Evolutionary conservation across 2,329 filamentous ascomycete species (phyloP).

Genomic region (Diaporthe sp.): DNA sequence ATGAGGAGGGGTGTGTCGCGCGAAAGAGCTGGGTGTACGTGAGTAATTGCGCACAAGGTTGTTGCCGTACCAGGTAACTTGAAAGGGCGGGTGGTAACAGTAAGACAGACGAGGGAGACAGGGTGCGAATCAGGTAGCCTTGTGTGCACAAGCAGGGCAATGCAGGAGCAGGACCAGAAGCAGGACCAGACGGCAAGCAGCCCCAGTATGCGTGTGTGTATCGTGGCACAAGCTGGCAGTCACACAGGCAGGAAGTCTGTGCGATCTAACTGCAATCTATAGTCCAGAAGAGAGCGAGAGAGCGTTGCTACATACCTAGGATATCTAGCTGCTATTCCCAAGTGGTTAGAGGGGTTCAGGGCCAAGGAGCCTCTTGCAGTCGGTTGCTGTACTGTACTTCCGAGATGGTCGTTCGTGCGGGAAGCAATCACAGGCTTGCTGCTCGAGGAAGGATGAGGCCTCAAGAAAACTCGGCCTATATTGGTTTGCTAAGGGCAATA

Average conservation of each 20-base stretch:
- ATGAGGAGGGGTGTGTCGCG: conserved; percentile 33
- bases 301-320: conserved; percentile 14
- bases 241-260: background rate
- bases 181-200: too few species aligned
- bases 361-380: conserved; percentile 7
- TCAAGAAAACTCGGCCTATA: conserved; percentile 4
- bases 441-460: conserved; percentile 8
- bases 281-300: too few species aligned
- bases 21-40: conserved; percentile 35
- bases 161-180: background rate
- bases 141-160: background rate
- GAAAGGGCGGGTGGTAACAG: conserved; percentile 15
- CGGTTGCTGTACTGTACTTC: conserved; percentile 9
- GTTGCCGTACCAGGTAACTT: conserved; percentile 4
- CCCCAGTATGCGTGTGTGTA: conserved; percentile 5
- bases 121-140: conserved; percentile 22
- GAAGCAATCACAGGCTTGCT: background rate
- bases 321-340: conserved; percentile 10
- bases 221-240: conserved; percentile 16
- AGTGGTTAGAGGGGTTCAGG: background rate
- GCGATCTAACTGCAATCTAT: too few species aligned
- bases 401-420: background rate
- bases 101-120: conserved; percentile 6
- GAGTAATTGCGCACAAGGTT: conserved; percentile 28
- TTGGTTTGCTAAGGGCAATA: conserved; percentile 12